phyloP scores from a whole-genome alignment of 352 stramenopile species.

The Phytopythium chamaehyphon region DNA sequence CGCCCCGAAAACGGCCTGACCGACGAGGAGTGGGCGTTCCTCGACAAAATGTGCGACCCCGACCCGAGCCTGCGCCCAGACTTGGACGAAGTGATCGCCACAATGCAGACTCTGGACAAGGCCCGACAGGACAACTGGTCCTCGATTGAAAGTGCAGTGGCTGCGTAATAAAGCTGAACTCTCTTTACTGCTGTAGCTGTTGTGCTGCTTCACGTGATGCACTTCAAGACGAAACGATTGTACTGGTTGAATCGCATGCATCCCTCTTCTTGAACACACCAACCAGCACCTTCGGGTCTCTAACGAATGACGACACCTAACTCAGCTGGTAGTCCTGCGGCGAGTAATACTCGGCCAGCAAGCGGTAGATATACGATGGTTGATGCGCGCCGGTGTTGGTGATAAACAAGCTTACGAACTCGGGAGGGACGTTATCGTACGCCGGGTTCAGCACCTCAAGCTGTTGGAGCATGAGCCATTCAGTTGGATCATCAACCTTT shows the following conservation, averaged over 20 bases:
- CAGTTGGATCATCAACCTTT: neutral
- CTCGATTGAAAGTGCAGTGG: too few species aligned
- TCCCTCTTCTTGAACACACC: too few species aligned
- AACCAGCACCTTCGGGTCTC: too few species aligned
- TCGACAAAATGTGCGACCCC: neutral
- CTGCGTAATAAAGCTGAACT: too few species aligned
- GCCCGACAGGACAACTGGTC: neutral
- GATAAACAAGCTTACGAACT: conserved; percentile 97
- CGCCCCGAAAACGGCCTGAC: neutral
- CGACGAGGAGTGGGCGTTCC: conserved; percentile 1
- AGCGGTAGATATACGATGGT: conserved; percentile 97
- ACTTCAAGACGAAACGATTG: too few species aligned
- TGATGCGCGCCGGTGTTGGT: conserved; percentile 98
- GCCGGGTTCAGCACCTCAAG: conserved; percentile 96
- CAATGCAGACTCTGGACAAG: neutral
- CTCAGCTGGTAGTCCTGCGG: conserved; percentile 92
- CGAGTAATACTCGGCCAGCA: conserved; percentile 98
- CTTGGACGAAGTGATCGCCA: neutral
- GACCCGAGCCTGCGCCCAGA: neutral
- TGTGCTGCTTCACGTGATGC: too few species aligned
- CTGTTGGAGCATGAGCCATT: conserved; percentile 29
- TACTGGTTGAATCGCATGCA: too few species aligned
- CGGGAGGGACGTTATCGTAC: conserved; percentile 97
- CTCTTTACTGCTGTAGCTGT: too few species aligned
- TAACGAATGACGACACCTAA: conserved; percentile 22